Conservation (phyloP, 1,139 yeast species). For the Taphrina betulina region DNA sequence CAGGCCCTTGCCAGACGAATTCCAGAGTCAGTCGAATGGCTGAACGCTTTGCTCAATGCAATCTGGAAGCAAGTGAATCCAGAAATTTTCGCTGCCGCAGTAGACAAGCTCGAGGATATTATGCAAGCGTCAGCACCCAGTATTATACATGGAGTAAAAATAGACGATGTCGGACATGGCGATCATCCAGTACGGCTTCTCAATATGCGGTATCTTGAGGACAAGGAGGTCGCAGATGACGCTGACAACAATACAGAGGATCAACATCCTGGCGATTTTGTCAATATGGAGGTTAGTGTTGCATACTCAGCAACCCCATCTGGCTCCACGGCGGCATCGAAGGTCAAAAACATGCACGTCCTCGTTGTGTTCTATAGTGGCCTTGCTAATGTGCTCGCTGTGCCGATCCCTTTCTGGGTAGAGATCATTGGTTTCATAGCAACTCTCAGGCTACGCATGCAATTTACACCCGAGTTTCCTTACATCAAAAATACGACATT, state of each 20-base stretch:
- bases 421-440: constrained; percentile 30
- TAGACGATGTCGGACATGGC: constrained; percentile 31
- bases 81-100: constrained; percentile 21
- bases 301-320: constrained; percentile 29
- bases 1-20: constrained; percentile 19
- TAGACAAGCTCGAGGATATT: constrained; percentile 32
- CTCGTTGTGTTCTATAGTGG: constrained; percentile 30
- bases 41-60: constrained; percentile 22
- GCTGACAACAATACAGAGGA: constrained; percentile 1
- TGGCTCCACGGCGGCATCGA: constrained; percentile 5
- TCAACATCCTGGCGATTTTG: constrained; percentile 20
- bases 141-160: constrained; percentile 26
- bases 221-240: constrained; percentile 9
- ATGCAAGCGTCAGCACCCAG: constrained; percentile 33
- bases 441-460: constrained; percentile 25
- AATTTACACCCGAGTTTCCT: constrained; percentile 32
- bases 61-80: constrained; percentile 29
- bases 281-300: constrained; percentile 25
- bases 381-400: constrained; percentile 20
- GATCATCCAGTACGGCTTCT: constrained; percentile 27
- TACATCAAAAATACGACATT: constrained; percentile 32
- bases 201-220: constrained; percentile 28
- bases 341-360: constrained; percentile 30
- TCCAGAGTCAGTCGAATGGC: constrained; percentile 34
- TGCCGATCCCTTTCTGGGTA: constrained; percentile 31